phyloP scores from a whole-genome alignment of 768 basidiomycete species.

The Roridomyces roridus region DNA sequence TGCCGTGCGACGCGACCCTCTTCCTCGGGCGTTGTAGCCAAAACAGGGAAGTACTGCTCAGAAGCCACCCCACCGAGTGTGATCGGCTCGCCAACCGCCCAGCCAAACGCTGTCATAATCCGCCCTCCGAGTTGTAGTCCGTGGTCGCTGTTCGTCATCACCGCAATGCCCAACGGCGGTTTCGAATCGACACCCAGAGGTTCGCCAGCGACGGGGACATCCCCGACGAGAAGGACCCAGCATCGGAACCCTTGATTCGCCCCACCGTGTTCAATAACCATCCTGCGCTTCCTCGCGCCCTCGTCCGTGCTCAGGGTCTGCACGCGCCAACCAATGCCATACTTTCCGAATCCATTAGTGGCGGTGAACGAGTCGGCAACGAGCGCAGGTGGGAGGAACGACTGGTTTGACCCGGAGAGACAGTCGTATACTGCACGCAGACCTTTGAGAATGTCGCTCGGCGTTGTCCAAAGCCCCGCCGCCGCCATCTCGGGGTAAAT shows the following conservation, averaged over 20 bases:
- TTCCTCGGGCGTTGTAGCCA: constrained; percentile 2
- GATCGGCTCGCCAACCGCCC: constrained; percentile 5
- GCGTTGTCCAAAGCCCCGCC: constrained; percentile 14
- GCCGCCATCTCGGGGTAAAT: constrained; percentile 16
- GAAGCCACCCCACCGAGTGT: background rate
- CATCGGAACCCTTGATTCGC: constrained; percentile 7
- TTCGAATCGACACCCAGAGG: background rate
- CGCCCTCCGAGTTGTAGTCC: background rate
- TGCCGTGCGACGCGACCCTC: background rate
- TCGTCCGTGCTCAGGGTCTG: background rate
- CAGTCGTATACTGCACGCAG: constrained; percentile 15
- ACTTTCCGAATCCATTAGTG: constrained; percentile 8
- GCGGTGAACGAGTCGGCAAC: constrained; percentile 14
- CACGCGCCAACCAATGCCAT: constrained; percentile 9
- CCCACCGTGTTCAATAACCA: background rate
- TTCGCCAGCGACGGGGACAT: constrained; percentile 3
- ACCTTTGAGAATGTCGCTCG: constrained; percentile 6
- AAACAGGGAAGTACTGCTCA: constrained; percentile 3
- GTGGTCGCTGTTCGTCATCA: constrained; percentile 16
- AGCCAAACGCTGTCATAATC: constrained; percentile 3
- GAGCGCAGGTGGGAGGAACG: constrained; percentile 8
- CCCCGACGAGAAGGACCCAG: constrained; percentile 5
- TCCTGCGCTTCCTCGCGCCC: background rate
- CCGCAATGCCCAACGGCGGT: constrained; percentile 10
- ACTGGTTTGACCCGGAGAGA: background rate